Percentiles rank a stretch among this genome's conserved stretches.
Evolutionary conservation across 257 asterid genomes (phyloP).

Genomic region (Nicotiana tomentosiformis): DNA sequence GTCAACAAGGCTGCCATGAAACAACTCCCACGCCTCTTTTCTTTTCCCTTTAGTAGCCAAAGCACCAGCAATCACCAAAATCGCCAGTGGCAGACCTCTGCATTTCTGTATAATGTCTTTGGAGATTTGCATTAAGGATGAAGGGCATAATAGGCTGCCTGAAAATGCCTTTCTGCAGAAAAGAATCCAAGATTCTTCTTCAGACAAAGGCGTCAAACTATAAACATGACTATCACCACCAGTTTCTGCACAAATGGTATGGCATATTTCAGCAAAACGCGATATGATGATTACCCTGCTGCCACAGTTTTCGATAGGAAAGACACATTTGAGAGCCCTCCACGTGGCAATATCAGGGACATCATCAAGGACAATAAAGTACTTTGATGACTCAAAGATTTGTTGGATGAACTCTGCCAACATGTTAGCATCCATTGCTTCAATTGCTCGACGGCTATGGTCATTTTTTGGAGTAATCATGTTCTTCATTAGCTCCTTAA

Average conservation of each 20-base stretch:
- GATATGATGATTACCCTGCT: constrained; percentile 18
- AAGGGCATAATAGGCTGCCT: background rate
- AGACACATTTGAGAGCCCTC: constrained; percentile 10
- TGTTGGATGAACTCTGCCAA: background rate
- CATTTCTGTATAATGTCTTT: constrained; percentile 10
- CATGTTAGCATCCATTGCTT: background rate
- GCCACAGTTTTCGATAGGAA: constrained; percentile 10
- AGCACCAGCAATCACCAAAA: constrained; percentile 18
- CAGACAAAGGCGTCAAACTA: constrained; percentile 6
- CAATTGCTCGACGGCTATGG: background rate
- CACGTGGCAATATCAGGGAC: constrained; percentile 12
- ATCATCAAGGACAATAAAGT: constrained; percentile 21
- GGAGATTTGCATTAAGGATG: constrained; percentile 3
- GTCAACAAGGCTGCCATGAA: background rate
- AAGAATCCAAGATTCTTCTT: constrained; percentile 14
- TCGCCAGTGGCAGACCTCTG: constrained; percentile 23
- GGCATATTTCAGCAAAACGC: constrained; percentile 1
- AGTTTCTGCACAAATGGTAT: background rate
- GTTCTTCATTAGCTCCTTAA: background rate
- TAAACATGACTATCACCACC: background rate
- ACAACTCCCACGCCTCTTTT: constrained; percentile 12
- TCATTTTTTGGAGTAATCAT: background rate
- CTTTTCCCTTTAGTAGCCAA: constrained; percentile 10
- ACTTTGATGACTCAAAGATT: constrained; percentile 3
- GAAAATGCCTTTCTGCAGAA: constrained; percentile 11